phyloP scores from a whole-genome alignment of 2,329 filamentous ascomycete genomes.

The Trichoderma sp. region DNA sequence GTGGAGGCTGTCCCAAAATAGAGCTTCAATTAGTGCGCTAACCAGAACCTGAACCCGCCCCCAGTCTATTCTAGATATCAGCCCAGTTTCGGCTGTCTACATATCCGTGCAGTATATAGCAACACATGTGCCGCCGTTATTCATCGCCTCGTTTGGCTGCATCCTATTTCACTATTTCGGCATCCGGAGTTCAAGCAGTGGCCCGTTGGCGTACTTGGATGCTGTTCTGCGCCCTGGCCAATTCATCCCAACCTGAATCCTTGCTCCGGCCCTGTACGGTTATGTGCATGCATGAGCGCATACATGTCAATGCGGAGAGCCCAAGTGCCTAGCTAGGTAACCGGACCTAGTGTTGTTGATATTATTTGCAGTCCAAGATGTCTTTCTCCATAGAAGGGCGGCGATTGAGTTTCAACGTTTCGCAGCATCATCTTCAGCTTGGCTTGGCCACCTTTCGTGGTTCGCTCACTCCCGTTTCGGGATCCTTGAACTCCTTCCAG shows the following conservation, averaged over 20 bases:
- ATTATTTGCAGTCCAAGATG: background rate
- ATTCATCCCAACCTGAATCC: background rate
- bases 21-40: constrained; percentile 1
- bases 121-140: background rate
- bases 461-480: constrained; percentile 73
- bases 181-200: background rate
- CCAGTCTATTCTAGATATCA: background rate
- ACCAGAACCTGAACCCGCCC: background rate
- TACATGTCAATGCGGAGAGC: background rate
- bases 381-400: background rate
- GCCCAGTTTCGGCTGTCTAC: background rate
- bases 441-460: constrained; percentile 91
- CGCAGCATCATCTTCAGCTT: constrained; percentile 13
- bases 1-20: background rate
- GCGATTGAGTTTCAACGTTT: background rate
- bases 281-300: background rate
- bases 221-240: background rate
- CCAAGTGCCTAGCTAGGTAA: background rate
- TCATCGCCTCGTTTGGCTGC: background rate
- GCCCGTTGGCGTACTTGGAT: background rate
- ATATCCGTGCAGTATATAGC: background rate
- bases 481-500: constrained; percentile 93
- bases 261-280: background rate
- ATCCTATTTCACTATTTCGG: background rate
- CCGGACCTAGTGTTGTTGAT: background rate